Percentiles rank a stretch among this genome's conserved stretches.
Conservation (phyloP, 306 rosid species). For the Prunus mongolica region DNA sequence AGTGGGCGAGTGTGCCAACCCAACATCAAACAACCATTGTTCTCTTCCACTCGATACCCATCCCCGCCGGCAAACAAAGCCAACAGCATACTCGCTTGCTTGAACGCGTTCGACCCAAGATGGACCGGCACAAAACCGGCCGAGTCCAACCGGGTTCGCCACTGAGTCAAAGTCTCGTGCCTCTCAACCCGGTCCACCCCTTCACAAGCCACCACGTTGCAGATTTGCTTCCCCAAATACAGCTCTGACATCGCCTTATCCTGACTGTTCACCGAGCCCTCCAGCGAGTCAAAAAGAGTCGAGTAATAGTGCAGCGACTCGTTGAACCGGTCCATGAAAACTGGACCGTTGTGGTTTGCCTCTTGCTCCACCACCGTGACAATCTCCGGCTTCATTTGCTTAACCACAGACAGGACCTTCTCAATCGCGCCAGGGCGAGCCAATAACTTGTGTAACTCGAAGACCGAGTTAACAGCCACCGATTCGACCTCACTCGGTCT, state of each 20-base stretch:
- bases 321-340: conserved; percentile 74
- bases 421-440: conserved; percentile 83
- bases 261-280: conserved; percentile 53
- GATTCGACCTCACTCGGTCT: conserved; percentile 59
- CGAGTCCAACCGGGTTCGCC: conserved; percentile 58
- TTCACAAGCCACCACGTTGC: conserved; percentile 84
- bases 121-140: conserved; percentile 67
- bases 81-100: conserved; percentile 84
- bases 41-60: conserved; percentile 87
- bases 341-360: conserved; percentile 70
- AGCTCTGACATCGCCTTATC: conserved; percentile 81
- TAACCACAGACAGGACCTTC: conserved; percentile 64
- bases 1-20: conserved; percentile 93
- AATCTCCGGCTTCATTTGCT: conserved; percentile 74
- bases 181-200: conserved; percentile 85
- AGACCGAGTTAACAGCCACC: conserved; percentile 87
- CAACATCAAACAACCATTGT: conserved; percentile 63
- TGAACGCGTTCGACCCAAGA: conserved; percentile 86
- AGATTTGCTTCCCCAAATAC: conserved; percentile 85
- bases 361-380: conserved; percentile 86
- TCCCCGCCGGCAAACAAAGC: conserved; percentile 73
- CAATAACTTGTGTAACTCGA: conserved; percentile 69
- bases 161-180: conserved; percentile 70
- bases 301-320: conserved; percentile 93
- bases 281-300: conserved; percentile 87